These are phyloP conservation scores for Fraxinus cuspidata DNA, from an alignment of 257 asterid genomes.

Conservation along the genomic window DNA sequence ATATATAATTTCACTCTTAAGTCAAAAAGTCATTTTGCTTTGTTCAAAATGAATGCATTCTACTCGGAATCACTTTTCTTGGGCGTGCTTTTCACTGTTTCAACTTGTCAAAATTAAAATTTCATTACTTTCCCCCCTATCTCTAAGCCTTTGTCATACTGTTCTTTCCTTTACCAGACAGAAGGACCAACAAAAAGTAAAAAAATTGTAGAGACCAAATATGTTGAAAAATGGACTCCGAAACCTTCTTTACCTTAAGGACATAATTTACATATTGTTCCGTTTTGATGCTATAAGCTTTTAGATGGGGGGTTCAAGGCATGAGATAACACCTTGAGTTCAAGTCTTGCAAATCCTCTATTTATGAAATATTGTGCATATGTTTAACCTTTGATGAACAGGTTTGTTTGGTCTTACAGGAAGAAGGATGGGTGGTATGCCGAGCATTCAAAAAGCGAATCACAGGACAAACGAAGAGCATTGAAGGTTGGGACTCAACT, in stretches of 20 bases:
- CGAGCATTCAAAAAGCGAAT: conserved; percentile 68
- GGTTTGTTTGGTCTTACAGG: conserved; percentile 38
- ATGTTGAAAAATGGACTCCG: not conserved
- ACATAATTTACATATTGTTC: too few relatives aligned
- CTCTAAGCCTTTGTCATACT: not conserved
- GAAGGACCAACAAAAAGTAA: not conserved
- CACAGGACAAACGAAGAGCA: conserved; percentile 45
- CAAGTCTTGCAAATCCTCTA: not conserved
- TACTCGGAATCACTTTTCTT: conserved; percentile 10
- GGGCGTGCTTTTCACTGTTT: conserved; percentile 5
- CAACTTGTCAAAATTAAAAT: not conserved
- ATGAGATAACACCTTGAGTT: not conserved
- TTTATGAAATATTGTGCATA: not conserved
- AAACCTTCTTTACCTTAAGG: not conserved
- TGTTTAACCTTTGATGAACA: not conserved
- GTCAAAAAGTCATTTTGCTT: conserved; percentile 25
- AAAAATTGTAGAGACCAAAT: not conserved
- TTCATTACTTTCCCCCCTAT: too few relatives aligned
- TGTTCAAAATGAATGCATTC: conserved; percentile 8
- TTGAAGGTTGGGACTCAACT: conserved; percentile 54
- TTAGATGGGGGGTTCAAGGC: too few relatives aligned
- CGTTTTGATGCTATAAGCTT: too few relatives aligned
- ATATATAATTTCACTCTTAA: not conserved
- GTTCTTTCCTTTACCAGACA: not conserved
- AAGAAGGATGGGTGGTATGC: conserved; percentile 78